These are phyloP conservation scores for Lathyrus sativus DNA, from an alignment of 306 rosid species.

Conservation along the genomic window DNA sequence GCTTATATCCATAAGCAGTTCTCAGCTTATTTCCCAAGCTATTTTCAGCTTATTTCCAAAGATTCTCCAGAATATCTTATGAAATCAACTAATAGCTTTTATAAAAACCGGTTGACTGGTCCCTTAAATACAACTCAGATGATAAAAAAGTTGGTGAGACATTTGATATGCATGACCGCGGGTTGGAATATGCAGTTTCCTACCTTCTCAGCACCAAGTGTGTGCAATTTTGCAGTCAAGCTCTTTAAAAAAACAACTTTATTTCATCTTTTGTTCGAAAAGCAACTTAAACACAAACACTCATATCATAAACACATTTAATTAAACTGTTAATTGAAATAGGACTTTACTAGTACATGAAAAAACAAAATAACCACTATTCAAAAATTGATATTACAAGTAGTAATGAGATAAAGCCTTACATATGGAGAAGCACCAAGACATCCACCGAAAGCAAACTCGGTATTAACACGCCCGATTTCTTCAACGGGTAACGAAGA, in stretches of 20 bases:
- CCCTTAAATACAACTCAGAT: too few relatives aligned
- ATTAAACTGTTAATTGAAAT: neutral
- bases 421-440: constrained; percentile 58
- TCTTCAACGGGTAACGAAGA: constrained; percentile 90
- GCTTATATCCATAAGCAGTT: neutral
- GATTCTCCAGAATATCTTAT: neutral
- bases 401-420: constrained; percentile 41
- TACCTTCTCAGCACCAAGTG: too few relatives aligned
- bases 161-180: too few relatives aligned
- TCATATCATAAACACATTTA: neutral
- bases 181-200: too few relatives aligned
- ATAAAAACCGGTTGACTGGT: too few relatives aligned
- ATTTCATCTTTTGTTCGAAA: neutral
- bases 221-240: too few relatives aligned
- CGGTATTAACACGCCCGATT: constrained; percentile 53
- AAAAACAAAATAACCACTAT: constrained; percentile 7
- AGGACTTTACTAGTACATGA: neutral
- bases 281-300: neutral
- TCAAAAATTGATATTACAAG: neutral
- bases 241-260: neutral
- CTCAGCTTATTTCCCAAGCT: neutral
- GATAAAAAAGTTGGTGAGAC: too few relatives aligned
- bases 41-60: neutral
- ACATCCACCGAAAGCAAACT: constrained; percentile 60
- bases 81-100: neutral